These are phyloP conservation scores for Volutella citrinella DNA, from an alignment of 2,329 filamentous ascomycete genomes.

Conservation along the genomic window DNA sequence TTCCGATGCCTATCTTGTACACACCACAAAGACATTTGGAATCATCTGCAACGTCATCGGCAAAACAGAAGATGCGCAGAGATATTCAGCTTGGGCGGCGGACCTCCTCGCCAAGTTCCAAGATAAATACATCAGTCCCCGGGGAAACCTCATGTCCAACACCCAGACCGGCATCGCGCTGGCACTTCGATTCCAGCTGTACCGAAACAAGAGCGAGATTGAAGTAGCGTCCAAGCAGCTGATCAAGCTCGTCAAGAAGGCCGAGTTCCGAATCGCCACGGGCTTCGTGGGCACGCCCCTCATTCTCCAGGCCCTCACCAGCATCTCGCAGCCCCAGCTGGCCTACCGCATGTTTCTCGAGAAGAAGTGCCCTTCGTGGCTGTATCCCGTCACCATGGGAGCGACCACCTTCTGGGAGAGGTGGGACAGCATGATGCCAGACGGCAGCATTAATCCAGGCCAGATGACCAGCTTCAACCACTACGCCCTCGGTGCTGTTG, in stretches of 20 bases:
- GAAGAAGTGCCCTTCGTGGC: conserved; percentile 33
- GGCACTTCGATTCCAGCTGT: background rate
- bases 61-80: background rate
- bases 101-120: background rate
- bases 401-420: conserved; percentile 42
- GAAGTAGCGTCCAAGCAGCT: conserved; percentile 13
- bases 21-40: too few species aligned
- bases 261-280: conserved; percentile 18
- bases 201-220: conserved; percentile 1
- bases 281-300: conserved; percentile 39
- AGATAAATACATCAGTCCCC: background rate
- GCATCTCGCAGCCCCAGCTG: conserved; percentile 15
- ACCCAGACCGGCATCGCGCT: conserved; percentile 1
- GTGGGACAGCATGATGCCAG: conserved; percentile 37
- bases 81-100: background rate
- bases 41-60: too few species aligned
- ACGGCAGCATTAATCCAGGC: conserved; percentile 36
- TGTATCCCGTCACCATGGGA: conserved; percentile 37
- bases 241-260: conserved; percentile 14
- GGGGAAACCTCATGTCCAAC: conserved; percentile 1
- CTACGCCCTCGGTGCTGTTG: conserved; percentile 38
- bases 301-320: conserved; percentile 18
- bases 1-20: conserved; percentile 4
- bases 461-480: conserved; percentile 42
- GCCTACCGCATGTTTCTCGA: conserved; percentile 37